Base-by-base conservation (phyloP, 75 land plant genomes). In the Cupressus sempervirens region DNA sequence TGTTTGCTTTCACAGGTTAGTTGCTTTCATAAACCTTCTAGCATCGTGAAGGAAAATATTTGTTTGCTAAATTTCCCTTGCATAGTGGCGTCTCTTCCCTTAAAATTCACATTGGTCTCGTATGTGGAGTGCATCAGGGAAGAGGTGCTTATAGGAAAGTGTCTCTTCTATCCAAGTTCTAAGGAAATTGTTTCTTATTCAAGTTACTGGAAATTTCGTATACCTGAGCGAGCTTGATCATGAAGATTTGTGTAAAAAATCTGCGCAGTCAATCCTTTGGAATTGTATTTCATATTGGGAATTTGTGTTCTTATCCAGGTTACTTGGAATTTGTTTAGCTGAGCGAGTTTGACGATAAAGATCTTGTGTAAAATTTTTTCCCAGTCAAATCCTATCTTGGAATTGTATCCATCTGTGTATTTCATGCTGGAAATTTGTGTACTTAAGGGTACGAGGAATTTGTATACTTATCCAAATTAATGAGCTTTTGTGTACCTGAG, bases 1-100 rank as follows among this genome's bases (percentile, higher is more conserved):
- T 85, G 91, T 86, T 81, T 97, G 99, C 86, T 96, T 96, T 89
- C 83, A 92, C 86, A 97, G 98, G 98, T 96, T 67, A 1, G n/a
- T 72, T 65, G 32, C 67, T 62, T 62, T 23, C 67, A 62, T 56
- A 56, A 18, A 56, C 18, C 7, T 62, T 62, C n/a, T 5, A 14
- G 20, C 26, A 56, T 20, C 4, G 7, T 62, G 7, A 26, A 62
- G n/a, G 26, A 62, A 23, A 62, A 48, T 20, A 62, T 20, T 62
- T 62, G 67, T 26, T 62, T 62, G 67, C n/a, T 23, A 62, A 23
- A 62, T 62, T 62, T 23, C 67, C 29, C 67, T 62, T 62, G n/a
- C 8, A 16, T 56, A 18, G 16, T 18, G 23, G 62, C 20, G 20
- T 20, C 62, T 56, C 62, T 56, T 56, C 62, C 62, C 62, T 56